phyloP scores from a whole-genome alignment of 2,329 filamentous ascomycete species.

The Aspergillus ochraceoroseus region DNA sequence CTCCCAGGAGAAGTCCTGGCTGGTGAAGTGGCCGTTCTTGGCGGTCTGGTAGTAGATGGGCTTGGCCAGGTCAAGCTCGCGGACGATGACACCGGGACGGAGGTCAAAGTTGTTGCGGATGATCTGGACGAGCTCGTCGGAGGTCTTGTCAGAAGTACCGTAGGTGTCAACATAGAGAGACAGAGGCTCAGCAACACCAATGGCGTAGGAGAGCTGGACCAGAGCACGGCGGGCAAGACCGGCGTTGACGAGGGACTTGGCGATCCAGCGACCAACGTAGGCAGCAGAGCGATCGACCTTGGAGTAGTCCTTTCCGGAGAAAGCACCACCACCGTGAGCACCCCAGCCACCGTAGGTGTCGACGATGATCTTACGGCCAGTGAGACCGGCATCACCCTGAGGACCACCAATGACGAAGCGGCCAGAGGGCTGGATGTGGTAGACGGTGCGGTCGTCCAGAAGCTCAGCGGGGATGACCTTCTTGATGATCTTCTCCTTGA shows the following conservation, averaged over 20 bases:
- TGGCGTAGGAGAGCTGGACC: conserved; percentile 98
- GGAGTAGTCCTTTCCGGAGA: conserved; percentile 99
- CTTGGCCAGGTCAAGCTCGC: conserved; percentile 88
- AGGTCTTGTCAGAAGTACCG: conserved; percentile 84
- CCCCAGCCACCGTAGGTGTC: conserved; percentile 99
- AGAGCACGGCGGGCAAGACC: conserved; percentile 86
- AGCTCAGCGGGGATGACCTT: conserved; percentile 87
- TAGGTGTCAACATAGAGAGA: conserved; percentile 98
- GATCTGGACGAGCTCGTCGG: conserved; percentile 90
- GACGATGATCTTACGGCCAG: conserved; percentile 98
- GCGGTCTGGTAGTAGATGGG: conserved; percentile 98
- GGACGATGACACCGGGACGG: conserved; percentile 95
- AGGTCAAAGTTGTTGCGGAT: conserved; percentile 96
- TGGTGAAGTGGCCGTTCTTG: conserved; percentile 99
- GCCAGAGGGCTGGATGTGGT: conserved; percentile 98
- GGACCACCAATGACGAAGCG: conserved; percentile 99
- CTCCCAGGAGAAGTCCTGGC: conserved; percentile 98
- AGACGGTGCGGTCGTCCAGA: conserved; percentile 87
- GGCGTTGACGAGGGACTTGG: conserved; percentile 91
- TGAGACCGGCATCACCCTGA: conserved; percentile 97
- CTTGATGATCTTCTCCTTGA: conserved; percentile 96
- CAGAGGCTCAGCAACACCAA: conserved; percentile 95
- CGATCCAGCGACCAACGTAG: conserved; percentile 97
- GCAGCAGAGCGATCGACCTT: conserved; percentile 99
- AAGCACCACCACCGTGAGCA: conserved; percentile 98